phyloP scores from a whole-genome alignment of 2,329 filamentous ascomycete species.

The Sclerotinia nivalis region DNA sequence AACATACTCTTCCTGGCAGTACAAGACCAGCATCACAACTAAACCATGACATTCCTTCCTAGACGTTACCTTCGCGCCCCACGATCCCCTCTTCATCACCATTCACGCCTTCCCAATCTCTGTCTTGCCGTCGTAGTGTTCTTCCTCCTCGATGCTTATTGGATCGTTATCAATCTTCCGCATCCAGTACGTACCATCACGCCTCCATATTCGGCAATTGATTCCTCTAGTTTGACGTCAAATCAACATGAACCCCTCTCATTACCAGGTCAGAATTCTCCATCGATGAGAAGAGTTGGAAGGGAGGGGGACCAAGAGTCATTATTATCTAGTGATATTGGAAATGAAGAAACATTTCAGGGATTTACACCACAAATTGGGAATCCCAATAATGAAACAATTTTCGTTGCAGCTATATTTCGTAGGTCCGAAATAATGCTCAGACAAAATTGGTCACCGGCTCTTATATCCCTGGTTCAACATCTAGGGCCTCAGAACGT shows the following conservation, averaged over 20 bases:
- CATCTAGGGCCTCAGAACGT: constrained; percentile 63
- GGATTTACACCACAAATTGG: not conserved
- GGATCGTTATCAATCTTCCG: constrained; percentile 1
- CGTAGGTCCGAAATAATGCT: constrained; percentile 66
- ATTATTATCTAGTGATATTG: not conserved
- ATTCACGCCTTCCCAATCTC: constrained; percentile 6
- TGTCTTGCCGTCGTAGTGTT: not conserved
- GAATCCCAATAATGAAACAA: constrained; percentile 35
- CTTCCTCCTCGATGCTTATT: constrained; percentile 14
- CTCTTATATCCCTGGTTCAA: constrained; percentile 57
- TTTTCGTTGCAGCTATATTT: constrained; percentile 70
- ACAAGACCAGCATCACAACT: not conserved
- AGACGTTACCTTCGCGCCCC: constrained; percentile 16
- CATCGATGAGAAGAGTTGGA: not conserved
- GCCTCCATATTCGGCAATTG: constrained; percentile 1
- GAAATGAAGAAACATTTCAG: not conserved
- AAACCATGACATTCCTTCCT: constrained; percentile 16
- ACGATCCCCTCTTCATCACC: constrained; percentile 15
- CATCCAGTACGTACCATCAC: constrained; percentile 15
- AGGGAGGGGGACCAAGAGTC: not conserved
- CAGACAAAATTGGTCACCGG: constrained; percentile 61
- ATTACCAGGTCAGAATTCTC: not conserved
- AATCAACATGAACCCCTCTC: not conserved
- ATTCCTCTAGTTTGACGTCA: not conserved
- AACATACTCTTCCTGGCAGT: not conserved